phyloP scores from a whole-genome alignment of 2,329 filamentous ascomycete genomes.

The Corynespora cassiicola region DNA sequence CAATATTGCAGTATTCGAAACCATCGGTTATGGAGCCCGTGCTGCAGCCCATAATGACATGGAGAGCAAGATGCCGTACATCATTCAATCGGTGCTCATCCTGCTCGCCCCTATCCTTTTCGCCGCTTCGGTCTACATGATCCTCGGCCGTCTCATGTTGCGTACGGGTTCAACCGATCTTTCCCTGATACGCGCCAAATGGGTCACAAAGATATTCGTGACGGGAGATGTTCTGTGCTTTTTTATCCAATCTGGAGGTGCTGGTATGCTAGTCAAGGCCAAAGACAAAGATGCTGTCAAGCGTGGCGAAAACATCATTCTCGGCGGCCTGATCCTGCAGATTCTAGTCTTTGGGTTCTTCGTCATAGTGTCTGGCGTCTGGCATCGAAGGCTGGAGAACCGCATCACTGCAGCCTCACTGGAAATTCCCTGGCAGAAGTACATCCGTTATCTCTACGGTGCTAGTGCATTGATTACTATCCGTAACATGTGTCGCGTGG shows the following conservation, averaged over 20 bases:
- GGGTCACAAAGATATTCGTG: slow-evolving; percentile 64
- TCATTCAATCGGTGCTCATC: slow-evolving; percentile 48
- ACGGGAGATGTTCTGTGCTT: slow-evolving; percentile 62
- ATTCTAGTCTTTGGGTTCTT: slow-evolving; percentile 66
- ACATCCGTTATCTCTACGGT: slow-evolving; percentile 46
- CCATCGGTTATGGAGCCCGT: slow-evolving; percentile 49
- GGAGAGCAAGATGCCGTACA: slow-evolving; percentile 39
- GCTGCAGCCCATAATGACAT: slow-evolving; percentile 41
- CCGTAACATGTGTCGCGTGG: slow-evolving; percentile 54
- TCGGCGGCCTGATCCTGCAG: slow-evolving; percentile 64
- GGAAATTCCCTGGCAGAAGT: slow-evolving; percentile 41
- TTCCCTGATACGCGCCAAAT: slow-evolving; percentile 51
- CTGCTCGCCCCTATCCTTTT: slow-evolving; percentile 55
- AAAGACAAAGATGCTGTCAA: slow-evolving; percentile 29
- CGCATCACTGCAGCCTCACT: slow-evolving; percentile 31
- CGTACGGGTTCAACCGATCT: slow-evolving; percentile 50
- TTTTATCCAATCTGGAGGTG: slow-evolving; percentile 57
- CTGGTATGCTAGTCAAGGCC: slow-evolving; percentile 48
- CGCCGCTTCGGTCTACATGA: slow-evolving; percentile 57
- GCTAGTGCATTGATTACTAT: slow-evolving; percentile 52
- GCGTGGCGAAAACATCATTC: slow-evolving; percentile 60
- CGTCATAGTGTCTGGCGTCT: slow-evolving; percentile 54
- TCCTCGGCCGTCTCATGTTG: slow-evolving; percentile 50
- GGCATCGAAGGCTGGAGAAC: slow-evolving; percentile 54
- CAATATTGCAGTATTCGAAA: no score